Evolutionary conservation across 805 yeast genomes (phyloP), one percentile per base, ranked within the genome.

Genomic region (Cephaloascus albidus): DNA sequence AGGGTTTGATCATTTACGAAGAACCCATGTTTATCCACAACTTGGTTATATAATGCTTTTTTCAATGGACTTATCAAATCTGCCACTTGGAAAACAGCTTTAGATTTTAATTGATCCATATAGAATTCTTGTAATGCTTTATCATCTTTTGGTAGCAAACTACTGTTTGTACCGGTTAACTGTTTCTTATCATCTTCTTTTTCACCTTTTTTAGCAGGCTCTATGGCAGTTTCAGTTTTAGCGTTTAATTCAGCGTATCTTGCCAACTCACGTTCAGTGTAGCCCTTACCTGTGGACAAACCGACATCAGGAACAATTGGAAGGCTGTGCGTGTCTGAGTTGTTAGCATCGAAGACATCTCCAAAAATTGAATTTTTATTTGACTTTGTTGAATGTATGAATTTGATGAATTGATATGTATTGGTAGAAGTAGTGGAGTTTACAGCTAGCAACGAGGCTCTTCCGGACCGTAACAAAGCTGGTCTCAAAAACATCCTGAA

Each of bases 1-100:
- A 84, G 66, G 14, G 68, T 49, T 42, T 77, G 74, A 45, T 74
- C 64, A 53, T 79, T 81, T 50, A 78, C 80, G 70, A 73, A 89
- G 51, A 81, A 81, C 36, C 85, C 84, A 55, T 84, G 72, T 44
- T 70, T 51, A 6, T 61, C 55, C 38, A 85, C 84, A 49, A 78
- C 83, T 34, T 66, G 62, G 20, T 70, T 60, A 52, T 85, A 88
- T 3, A 89, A 62, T 48, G 69, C 61, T 45, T 70, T 70, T 57
- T 87, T 88, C 44, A 87, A 64, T 10, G 95, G 90, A 6, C 10
- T 8, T 6, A 23, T 23, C 12, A 23, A 23, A 8, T 23, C 28
- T 4, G 87, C 70, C 14, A 88, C 58, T 40, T 76, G 74, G 36
- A 76, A 72, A 8, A 85, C 79, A 15, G 73, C 58, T 41, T 68